Evolutionary conservation across 1,139 yeast species (phyloP).

Genomic region (Scheffersomyces segobiensis): DNA sequence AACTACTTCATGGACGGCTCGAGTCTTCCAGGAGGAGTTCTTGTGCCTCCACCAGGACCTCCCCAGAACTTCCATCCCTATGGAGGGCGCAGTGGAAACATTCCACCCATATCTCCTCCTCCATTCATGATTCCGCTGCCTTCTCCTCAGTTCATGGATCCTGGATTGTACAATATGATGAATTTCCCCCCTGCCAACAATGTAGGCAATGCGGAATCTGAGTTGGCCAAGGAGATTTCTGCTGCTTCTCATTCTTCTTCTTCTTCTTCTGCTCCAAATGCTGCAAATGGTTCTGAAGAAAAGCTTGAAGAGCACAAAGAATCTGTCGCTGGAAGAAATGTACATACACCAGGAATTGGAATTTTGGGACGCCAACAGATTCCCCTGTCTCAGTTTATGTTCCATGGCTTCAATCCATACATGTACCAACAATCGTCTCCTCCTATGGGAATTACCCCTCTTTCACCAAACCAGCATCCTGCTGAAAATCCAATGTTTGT

Average conservation of each 20-base stretch:
- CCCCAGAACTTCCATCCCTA: conserved; percentile 20
- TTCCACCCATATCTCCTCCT: conserved; percentile 39
- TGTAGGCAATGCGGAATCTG: conserved; percentile 7
- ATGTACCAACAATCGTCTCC: conserved; percentile 40
- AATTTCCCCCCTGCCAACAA: conserved; percentile 12
- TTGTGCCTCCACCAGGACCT: conserved; percentile 14
- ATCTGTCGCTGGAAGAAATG: conserved; percentile 4
- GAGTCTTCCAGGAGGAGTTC: conserved; percentile 12
- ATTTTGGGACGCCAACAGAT: conserved; percentile 36
- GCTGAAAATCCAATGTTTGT: conserved; percentile 5
- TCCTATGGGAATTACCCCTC: conserved; percentile 14
- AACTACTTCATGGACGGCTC: conserved; percentile 30
- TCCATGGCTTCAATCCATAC: conserved; percentile 53
- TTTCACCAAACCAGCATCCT: conserved; percentile 12
- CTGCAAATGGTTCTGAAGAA: conserved; percentile 4
- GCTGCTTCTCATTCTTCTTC: background rate
- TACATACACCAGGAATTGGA: conserved; percentile 42
- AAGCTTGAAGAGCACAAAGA: conserved; percentile 3
- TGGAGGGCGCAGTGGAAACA: conserved; percentile 12
- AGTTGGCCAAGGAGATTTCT: conserved; percentile 1
- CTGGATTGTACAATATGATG: conserved; percentile 35
- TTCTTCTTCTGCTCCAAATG: conserved; percentile 1
- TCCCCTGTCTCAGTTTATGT: conserved; percentile 41
- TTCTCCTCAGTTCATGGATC: conserved; percentile 42
- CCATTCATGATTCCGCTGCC: conserved; percentile 42